Percentiles rank a stretch among this genome's conserved stretches.
phyloP scores from a whole-genome alignment of 2,329 filamentous ascomycete species.

The Colletotrichum magnum region DNA sequence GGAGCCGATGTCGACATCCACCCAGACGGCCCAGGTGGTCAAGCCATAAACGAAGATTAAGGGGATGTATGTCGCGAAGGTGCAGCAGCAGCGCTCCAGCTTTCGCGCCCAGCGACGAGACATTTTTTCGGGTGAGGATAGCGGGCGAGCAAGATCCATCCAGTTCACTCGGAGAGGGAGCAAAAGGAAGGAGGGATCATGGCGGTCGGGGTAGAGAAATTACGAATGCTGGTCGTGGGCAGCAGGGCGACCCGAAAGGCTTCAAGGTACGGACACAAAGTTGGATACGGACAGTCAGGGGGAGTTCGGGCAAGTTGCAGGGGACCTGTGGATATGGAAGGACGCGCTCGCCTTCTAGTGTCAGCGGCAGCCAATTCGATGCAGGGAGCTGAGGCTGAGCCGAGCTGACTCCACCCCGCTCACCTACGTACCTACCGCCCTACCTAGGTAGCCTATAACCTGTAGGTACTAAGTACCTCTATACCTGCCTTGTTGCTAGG shows the following conservation, averaged over 20 bases:
- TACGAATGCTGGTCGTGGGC: constrained; percentile 25
- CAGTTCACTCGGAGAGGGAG: constrained; percentile 35
- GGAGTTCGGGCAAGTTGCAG: constrained; percentile 21
- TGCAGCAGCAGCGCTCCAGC: constrained; percentile 87
- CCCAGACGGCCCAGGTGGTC: constrained; percentile 95
- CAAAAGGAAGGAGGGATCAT: constrained; percentile 28
- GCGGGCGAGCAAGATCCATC: constrained; percentile 37
- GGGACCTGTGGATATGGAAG: constrained; percentile 12
- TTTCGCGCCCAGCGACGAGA: constrained; percentile 75
- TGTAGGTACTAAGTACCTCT: background rate
- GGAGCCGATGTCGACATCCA: constrained; percentile 81
- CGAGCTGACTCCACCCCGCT: constrained; percentile 3
- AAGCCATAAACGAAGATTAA: constrained; percentile 89
- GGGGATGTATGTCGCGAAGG: constrained; percentile 85
- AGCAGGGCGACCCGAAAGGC: constrained; percentile 29
- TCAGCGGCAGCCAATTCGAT: background rate
- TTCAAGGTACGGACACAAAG: background rate
- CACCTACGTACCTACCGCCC: background rate
- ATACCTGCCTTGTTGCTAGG: too few relatives aligned
- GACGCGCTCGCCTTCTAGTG: background rate
- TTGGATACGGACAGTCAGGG: constrained; percentile 26
- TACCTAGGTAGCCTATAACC: background rate
- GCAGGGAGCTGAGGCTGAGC: constrained; percentile 32
- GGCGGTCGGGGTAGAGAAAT: constrained; percentile 31
- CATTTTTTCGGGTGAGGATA: constrained; percentile 59